A percentile compares a stretch with the other conserved stretches of the same genome.
Conservation (phyloP, 257 asterid genomes). For the Rubia yunnanensis region DNA sequence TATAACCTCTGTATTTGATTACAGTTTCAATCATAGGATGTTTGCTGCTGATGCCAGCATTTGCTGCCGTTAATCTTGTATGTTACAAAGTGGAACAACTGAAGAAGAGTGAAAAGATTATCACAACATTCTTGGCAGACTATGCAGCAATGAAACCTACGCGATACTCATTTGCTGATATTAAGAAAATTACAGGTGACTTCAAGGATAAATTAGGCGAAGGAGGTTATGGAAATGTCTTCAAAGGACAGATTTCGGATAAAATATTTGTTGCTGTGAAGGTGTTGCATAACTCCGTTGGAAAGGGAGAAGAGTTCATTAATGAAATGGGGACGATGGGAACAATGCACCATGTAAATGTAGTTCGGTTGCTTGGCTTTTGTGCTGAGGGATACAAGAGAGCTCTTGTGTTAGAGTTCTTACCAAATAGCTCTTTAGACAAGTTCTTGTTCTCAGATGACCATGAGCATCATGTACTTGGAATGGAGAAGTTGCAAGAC, state of each 20-base stretch:
- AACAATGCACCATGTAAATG: background rate
- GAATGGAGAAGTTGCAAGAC: slow-evolving; percentile 19
- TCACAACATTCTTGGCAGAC: background rate
- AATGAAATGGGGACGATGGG: slow-evolving; percentile 17
- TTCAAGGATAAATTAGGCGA: slow-evolving; percentile 29
- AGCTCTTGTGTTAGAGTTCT: slow-evolving; percentile 1
- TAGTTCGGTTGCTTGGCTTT: background rate
- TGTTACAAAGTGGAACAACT: background rate
- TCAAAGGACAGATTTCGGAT: slow-evolving; percentile 1
- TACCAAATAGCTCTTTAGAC: slow-evolving; percentile 23
- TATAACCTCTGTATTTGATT: background rate
- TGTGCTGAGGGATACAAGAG: background rate
- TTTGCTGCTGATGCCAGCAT: background rate
- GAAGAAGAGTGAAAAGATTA: background rate
- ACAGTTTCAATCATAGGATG: background rate
- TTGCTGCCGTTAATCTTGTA: background rate
- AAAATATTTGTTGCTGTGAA: background rate
- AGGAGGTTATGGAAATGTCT: slow-evolving; percentile 33
- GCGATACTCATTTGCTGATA: background rate
- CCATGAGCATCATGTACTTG: slow-evolving; percentile 2
- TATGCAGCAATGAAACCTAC: background rate
- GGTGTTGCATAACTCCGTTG: background rate
- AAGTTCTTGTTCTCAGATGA: slow-evolving; percentile 25
- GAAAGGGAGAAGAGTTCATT: background rate
- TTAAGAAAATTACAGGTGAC: background rate